Base-by-base conservation (phyloP, 768 basidiomycete species). In the Galerina marginata region DNA sequence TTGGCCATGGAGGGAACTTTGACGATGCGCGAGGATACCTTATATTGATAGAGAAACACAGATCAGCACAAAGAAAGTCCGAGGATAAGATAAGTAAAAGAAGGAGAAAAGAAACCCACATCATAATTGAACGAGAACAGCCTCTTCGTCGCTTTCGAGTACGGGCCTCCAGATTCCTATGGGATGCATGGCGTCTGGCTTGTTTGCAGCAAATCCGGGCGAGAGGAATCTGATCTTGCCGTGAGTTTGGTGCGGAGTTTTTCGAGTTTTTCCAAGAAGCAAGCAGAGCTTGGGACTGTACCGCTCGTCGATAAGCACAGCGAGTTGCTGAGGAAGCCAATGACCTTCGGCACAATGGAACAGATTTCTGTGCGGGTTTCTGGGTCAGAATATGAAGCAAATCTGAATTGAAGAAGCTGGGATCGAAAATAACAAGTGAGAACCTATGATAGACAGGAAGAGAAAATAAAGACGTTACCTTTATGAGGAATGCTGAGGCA, bases 401-500 rank as follows among this genome's bases (percentile, higher is more conserved):
- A 93, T 68, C 86, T 89, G 4, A 89, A 91, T 74, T 91, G 90
- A 11, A 94, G 79, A n/a, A 93, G 81, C 88, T 89, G 61, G 29
- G 40, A 2, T 3, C 50, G 15, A 39, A 23, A 14, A 26, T 48
- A 51, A 37, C 61, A 23, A 48, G 62, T 42, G 26, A 42, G 26
- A 29, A 44, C 9, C 15, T 23, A 26, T 14, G 9, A 15, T 6
- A 47, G n/a, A n/a, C 40, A 23, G 4, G n/a, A 42, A 14, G 16
- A 33, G 53, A 55, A 29, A 6, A 38, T 25, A 6, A 25, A 36
- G 51, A 38, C 45, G 74, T 50, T 69, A 88, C 90, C 80, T 94
- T 93, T 64, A 95, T 82, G 14, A 95, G 78, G 78, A 94, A 94
- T 2, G 92, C 88, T 9, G 88, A 86, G 9, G 92, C 92, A 93